Conservation (phyloP, 2,329 filamentous ascomycete species). For the Fusarium sp. region DNA sequence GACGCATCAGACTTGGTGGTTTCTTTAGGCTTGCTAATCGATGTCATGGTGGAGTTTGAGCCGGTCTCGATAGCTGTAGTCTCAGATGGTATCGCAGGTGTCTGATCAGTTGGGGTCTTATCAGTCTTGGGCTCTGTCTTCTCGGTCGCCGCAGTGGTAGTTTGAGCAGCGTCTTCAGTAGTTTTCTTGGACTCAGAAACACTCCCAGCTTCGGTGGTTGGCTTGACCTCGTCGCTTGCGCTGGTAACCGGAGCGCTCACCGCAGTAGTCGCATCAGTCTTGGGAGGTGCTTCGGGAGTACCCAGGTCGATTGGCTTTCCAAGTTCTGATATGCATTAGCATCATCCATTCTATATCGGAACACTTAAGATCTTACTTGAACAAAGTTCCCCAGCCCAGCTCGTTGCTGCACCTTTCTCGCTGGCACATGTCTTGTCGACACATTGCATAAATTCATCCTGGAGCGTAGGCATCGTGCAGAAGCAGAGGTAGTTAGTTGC, state of each 20-base stretch:
- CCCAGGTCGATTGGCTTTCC: slow-evolving; percentile 31
- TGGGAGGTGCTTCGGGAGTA: slow-evolving; percentile 8
- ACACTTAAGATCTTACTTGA: slow-evolving; percentile 1
- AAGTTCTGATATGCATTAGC: slow-evolving; percentile 18
- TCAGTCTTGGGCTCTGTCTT: slow-evolving; percentile 2
- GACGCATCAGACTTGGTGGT: not conserved
- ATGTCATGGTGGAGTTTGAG: slow-evolving; percentile 2
- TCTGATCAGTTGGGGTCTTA: not conserved
- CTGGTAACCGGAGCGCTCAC: not conserved
- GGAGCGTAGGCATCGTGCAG: slow-evolving; percentile 46
- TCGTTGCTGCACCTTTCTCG: slow-evolving; percentile 28
- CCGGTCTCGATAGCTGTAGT: slow-evolving; percentile 7
- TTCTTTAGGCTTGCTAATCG: slow-evolving; percentile 13
- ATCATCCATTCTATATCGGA: accelerated
- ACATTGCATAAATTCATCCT: slow-evolving; percentile 47
- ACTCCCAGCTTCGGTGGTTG: slow-evolving; percentile 3
- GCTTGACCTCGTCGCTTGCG: not conserved
- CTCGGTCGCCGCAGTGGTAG: not conserved
- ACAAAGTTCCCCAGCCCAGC: slow-evolving; percentile 53
- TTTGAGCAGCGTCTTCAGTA: not conserved
- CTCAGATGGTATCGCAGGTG: not conserved
- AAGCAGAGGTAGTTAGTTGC: slow-evolving; percentile 52
- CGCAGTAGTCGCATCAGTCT: slow-evolving; percentile 10
- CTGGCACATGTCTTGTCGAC: slow-evolving; percentile 23
- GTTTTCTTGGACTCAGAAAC: not conserved